Percentiles rank a stretch among this genome's conserved stretches.
Evolutionary conservation across 1,139 yeast genomes (phyloP).

Genomic region (Zhuliangozyma blackwelliae): DNA sequence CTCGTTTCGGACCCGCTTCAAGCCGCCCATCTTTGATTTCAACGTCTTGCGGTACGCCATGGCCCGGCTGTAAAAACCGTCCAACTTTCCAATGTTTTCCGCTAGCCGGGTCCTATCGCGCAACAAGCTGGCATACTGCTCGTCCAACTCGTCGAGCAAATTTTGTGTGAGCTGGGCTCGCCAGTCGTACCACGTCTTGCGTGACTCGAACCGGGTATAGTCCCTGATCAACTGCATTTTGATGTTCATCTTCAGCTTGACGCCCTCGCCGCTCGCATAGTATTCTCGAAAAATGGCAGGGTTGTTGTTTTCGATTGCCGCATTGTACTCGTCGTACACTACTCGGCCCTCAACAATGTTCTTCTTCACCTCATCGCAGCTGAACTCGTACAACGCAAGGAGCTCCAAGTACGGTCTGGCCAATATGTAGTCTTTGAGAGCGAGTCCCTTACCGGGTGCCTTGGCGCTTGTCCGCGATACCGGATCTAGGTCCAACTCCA

Average conservation of each 20-base stretch:
- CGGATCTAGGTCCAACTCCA: conserved; percentile 33
- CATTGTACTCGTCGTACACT: conserved; percentile 40
- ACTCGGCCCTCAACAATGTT: conserved; percentile 47
- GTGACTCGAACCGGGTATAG: conserved; percentile 47
- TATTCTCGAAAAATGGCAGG: conserved; percentile 49
- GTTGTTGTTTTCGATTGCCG: conserved; percentile 40
- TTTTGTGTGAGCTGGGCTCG: conserved; percentile 40
- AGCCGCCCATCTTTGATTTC: conserved; percentile 17
- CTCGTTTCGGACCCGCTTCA: conserved; percentile 1
- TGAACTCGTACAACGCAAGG: conserved; percentile 47
- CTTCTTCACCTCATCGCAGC: conserved; percentile 48
- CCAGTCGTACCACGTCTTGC: conserved; percentile 58
- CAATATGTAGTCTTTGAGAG: conserved; percentile 25
- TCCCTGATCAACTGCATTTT: conserved; percentile 46
- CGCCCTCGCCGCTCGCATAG: conserved; percentile 32
- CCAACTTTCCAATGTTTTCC: conserved; percentile 18
- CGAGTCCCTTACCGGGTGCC: conserved; percentile 10
- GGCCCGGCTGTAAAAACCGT: conserved; percentile 13
- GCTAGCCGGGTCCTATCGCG: conserved; percentile 22
- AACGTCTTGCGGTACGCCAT: conserved; percentile 12
- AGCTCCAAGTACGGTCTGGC: conserved; percentile 32
- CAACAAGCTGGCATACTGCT: conserved; percentile 21
- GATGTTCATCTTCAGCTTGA: conserved; percentile 35
- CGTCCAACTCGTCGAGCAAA: conserved; percentile 33
- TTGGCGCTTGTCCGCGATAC: conserved; percentile 21